Base-by-base conservation (phyloP, 2,329 filamentous ascomycete species). In the Endoconidiophora polonica region DNA sequence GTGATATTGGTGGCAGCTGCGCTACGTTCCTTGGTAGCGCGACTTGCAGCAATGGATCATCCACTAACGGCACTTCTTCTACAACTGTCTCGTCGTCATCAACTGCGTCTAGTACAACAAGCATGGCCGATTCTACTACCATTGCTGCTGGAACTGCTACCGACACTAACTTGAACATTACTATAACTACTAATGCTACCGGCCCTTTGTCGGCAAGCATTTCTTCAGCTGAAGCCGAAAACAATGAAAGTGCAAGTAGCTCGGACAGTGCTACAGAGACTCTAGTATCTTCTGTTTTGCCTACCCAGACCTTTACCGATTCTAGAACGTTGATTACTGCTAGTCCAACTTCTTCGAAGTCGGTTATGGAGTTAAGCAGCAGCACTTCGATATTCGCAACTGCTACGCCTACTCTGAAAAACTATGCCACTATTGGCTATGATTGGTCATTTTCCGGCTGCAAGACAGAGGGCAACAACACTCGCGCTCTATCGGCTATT, bases 1-100 rank as follows among this genome's bases (percentile, higher is more conserved):
- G 64, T 23, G 62, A 63, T 7, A 55, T 76, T 10, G 66, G 64
- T 2, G 68, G 65, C 6, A 67, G 63, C 2, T 76, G 73, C 54
- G 56, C 56, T 4, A 24, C 58, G 4, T 71, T 72, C 55, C 57
- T 64, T 3, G 63, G 61, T 7, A 60, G 63, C 5, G 61, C 56
- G 16, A 53, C 59, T 29, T 62, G 61, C 56, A 50, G 46, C 7
- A 24, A 23, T 40, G 43, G 23, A 9, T 18, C 22, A 9, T 41
- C 37, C 23, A 37, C 24, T 7, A 50, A 39, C n/a, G 18, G 23
- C 6, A 26, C 42, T 2, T 26, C 42, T 7, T 29, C 23, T 44
- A 29, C 12, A 20, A 41, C 12, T 29, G 23, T n/a, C 10, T 24
- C 23, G n/a, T n/a, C 9, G 12, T 44, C 39, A n/a, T 52, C 20